These are phyloP conservation scores for Sanghuangporus baumii DNA, from an alignment of 1,284 basidiomycete genomes.

Conservation along the genomic window DNA sequence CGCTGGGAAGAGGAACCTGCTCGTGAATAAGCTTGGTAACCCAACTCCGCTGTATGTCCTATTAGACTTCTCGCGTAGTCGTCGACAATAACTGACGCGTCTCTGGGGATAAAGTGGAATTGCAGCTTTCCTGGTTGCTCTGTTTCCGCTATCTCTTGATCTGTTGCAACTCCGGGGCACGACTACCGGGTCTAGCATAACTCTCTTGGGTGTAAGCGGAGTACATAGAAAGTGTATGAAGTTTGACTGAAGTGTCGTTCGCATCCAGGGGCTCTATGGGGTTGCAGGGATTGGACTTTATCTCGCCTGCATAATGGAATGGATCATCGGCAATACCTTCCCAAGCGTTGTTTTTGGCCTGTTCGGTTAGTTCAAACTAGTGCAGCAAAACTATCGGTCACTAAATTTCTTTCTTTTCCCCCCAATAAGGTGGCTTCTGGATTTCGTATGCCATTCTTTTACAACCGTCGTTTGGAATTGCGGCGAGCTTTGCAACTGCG, in stretches of 20 bases:
- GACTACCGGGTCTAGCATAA: background rate
- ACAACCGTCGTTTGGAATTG: background rate
- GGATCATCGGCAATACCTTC: conserved; percentile 19
- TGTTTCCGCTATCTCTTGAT: background rate
- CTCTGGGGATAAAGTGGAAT: background rate
- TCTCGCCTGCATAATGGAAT: conserved; percentile 16
- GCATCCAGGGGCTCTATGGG: conserved; percentile 15
- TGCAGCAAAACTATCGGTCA: background rate
- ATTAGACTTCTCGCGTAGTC: background rate
- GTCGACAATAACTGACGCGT: background rate
- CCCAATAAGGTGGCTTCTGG: background rate
- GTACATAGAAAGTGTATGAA: background rate
- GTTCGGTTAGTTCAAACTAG: conserved; percentile 12
- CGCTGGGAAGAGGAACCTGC: background rate
- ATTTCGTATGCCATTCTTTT: background rate
- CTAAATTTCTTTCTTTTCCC: background rate
- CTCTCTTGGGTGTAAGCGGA: background rate
- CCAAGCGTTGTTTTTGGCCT: conserved; percentile 18
- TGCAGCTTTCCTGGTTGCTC: background rate
- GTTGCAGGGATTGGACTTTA: conserved; percentile 18
- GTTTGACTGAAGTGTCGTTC: background rate
- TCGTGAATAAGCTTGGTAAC: conserved; percentile 13
- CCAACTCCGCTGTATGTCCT: conserved; percentile 16
- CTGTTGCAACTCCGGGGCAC: background rate
- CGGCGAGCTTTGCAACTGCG: conserved; percentile 7